A percentile compares a stretch with the other conserved stretches of the same genome.
phyloP scores from a whole-genome alignment of 2,329 filamentous ascomycete species.

The Rugonectria rugulosa region DNA sequence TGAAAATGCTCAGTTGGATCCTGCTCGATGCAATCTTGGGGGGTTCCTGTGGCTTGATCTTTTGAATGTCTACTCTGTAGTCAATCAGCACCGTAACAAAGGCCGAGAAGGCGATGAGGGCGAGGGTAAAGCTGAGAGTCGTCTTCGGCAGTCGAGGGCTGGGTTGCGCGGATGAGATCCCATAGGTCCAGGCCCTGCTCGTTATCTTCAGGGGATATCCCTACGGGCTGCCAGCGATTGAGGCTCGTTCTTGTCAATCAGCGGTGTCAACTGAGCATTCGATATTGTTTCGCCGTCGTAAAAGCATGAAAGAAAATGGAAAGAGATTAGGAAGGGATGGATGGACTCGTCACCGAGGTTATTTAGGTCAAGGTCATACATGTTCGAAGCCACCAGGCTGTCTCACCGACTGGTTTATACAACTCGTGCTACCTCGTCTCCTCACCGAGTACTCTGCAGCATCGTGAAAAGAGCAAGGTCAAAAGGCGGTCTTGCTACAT shows the following conservation, averaged over 20 bases:
- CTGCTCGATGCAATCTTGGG: no score
- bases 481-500: not conserved
- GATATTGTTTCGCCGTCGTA: not conserved
- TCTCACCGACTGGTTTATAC: not conserved
- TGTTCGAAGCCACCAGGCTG: conserved; percentile 2
- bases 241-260: conserved; percentile 4
- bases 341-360: no score
- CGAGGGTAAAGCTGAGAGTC: conserved; percentile 13
- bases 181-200: conserved; percentile 13
- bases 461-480: not conserved
- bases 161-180: conserved; percentile 5
- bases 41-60: no score
- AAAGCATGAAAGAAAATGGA: not conserved
- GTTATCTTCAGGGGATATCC: conserved; percentile 9
- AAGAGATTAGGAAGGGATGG: not conserved
- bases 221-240: conserved; percentile 3
- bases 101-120: not conserved
- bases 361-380: no score
- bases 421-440: no score
- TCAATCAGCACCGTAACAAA: not conserved
- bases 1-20: not conserved
- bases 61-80: no score
- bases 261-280: conserved; percentile 11
- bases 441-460: not conserved
- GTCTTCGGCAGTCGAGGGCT: conserved; percentile 15